Base-by-base conservation (phyloP, 1,139 yeast genomes). In the Candida sanyaensis region DNA sequence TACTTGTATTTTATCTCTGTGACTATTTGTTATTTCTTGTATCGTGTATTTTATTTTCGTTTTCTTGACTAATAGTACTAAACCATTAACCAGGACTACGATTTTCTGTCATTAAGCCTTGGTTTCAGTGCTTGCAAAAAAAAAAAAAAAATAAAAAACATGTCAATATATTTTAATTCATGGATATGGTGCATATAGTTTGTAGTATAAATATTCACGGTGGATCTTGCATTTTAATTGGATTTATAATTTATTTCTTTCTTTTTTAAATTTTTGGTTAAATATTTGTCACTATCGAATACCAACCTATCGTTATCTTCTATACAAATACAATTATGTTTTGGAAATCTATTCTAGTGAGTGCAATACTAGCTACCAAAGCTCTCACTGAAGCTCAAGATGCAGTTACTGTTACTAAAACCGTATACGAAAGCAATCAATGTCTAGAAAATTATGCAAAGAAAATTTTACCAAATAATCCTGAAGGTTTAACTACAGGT, bases 391-490 rank as follows among this genome's bases (percentile, higher is more conserved):
- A 49, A 58, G 12, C 48, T 11, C 63, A 59, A 26, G 56, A 56
- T 37, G 56, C 57, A 11, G 53, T 57, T 37, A 65, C 72, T 4
- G 55, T 65, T 44, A 70, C 75, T 2, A 57, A 62, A 23, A 69
- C 75, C 4, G 66, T 66, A 47, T 64, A 64, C 49, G 57, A 69
- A 29, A 61, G 68, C 26, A 71, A 71, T 12, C 61, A 55, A 8
- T 67, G 71, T 54, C 61, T 71, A 49, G 45, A 59, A 44, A 47
- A 55, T 24, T 58, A 58, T 13, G 56, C 66, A 28, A 53, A 54
- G 24, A 52, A 60, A n/a, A 59, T 63, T 9, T 53, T 69, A 37
- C 54, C 59, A 4, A 57, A 49, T 23, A 64, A 66, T 48, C 70
- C 68, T 2, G 46, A 54, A 11, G 50, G 55, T 9, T 48, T 56